Evolutionary conservation across 495 filamentous ascomycete genomes (phyloP).

Genomic region (Letharia lupina): DNA sequence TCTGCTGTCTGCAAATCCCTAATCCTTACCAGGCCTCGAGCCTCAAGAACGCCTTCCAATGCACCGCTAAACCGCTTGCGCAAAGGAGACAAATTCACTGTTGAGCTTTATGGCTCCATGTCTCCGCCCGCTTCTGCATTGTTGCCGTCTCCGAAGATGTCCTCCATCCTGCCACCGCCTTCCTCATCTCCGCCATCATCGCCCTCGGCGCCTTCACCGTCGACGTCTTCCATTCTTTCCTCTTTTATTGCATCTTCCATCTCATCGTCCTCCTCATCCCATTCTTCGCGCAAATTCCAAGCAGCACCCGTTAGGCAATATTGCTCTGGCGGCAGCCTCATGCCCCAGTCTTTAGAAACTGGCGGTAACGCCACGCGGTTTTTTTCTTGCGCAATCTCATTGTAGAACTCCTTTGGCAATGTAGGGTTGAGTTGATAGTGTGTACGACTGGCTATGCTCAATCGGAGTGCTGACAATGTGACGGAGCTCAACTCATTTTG

Average conservation of each 20-base stretch:
- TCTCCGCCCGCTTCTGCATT: constrained; percentile 37
- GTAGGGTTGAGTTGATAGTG: constrained; percentile 57
- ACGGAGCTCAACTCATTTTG: constrained; percentile 41
- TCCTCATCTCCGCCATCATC: constrained; percentile 38
- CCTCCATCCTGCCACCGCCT: constrained; percentile 54
- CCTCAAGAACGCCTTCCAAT: constrained; percentile 17
- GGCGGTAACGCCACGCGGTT: constrained; percentile 75
- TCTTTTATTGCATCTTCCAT: constrained; percentile 24
- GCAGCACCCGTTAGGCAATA: constrained; percentile 80
- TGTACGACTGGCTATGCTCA: constrained; percentile 55
- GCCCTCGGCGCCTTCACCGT: constrained; percentile 20
- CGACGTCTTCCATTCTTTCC: constrained; percentile 32
- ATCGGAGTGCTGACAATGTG: constrained; percentile 48
- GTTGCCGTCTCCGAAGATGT: constrained; percentile 45
- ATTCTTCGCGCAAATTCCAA: constrained; percentile 77
- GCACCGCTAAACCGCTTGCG: constrained; percentile 8
- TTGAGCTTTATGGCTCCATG: constrained; percentile 31
- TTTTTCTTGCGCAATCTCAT: constrained; percentile 72
- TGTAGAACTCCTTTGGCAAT: constrained; percentile 75
- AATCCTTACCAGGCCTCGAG: neutral
- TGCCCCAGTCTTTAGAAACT: constrained; percentile 69
- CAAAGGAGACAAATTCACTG: neutral
- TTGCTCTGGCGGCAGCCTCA: constrained; percentile 79
- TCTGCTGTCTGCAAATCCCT: neutral
- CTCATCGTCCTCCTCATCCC: constrained; percentile 54